Base-by-base conservation (phyloP, 2,329 filamentous ascomycete species). In the Gnomoniopsis sp. region DNA sequence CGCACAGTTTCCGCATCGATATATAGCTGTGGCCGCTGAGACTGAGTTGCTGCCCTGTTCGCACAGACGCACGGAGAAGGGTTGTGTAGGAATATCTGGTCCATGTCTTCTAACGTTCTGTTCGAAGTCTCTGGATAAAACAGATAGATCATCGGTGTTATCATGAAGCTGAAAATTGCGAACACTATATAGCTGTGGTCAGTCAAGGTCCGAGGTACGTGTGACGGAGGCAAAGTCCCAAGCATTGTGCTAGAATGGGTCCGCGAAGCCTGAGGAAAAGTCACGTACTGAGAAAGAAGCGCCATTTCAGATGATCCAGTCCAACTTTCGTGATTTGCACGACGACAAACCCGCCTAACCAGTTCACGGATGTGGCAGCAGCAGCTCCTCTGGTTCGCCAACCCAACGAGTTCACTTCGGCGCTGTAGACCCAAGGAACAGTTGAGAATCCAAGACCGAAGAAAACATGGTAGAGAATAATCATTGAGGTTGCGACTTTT, bases 121-220 rank as follows among this genome's bases (percentile, higher is more conserved):
- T 76, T 70, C 6, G 74, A 67, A 1, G 79, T 81, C 64, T 82
- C 79, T 0, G 78, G 78, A 57, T 81, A 81, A 48, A 83, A 72
- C 59, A 78, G 71, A 65, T 77, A 82, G 6, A 79, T 75, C 43
- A 75, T 62, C 14, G 72, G 72, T 34, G 72, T 66, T 58, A 70
- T 74, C 17, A 66, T 64, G 65, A 68, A 72, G 61, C 70, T 73
- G 50, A 74, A 67, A 52, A 59, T 55, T 3, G 59, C 56, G 54
- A 65, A 66, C 38, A 66, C 65, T 65, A 21, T 2, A 33, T 47
- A 7, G 52, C 36, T 3, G 47, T 48, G 1, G 23, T 8, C 33
- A 46, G 19, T 19, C n/a, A 6, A 6, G 23, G 19, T 22, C 19
- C 49, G 30, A 8, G 49, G 8, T 21, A 52, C 12, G 34, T 3